phyloP scores from a whole-genome alignment of 805 yeast species.

The Schwanniomyces occidentalis region DNA sequence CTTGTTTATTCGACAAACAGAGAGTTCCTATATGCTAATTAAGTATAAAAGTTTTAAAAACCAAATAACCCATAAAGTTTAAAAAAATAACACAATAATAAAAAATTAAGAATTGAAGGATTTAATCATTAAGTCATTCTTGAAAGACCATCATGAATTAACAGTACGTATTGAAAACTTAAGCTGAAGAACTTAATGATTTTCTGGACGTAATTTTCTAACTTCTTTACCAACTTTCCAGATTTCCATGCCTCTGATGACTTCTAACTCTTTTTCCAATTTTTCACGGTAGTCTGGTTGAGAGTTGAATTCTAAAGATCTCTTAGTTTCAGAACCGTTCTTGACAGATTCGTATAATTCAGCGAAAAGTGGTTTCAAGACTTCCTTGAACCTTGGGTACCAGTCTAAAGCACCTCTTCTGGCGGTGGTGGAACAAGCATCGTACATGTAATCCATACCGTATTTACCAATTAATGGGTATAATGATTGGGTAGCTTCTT shows the following conservation, averaged over 20 bases:
- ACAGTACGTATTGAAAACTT: slow-evolving; percentile 1
- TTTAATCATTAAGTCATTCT: slow-evolving; percentile 37
- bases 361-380: slow-evolving; percentile 97
- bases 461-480: slow-evolving; percentile 98
- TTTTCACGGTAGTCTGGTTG: slow-evolving; percentile 96
- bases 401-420: slow-evolving; percentile 99
- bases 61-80: too few species aligned
- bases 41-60: too few species aligned
- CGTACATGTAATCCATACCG: slow-evolving; percentile 99
- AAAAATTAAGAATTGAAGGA: slow-evolving; percentile 21
- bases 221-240: slow-evolving; percentile 99
- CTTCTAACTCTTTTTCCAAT: slow-evolving; percentile 89
- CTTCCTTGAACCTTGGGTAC: slow-evolving; percentile 99
- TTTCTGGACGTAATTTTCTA: slow-evolving; percentile 99
- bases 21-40: slow-evolving; percentile 31
- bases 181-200: slow-evolving; percentile 57
- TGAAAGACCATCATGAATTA: slow-evolving; percentile 29
- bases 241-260: slow-evolving; percentile 97
- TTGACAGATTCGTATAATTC: slow-evolving; percentile 93
- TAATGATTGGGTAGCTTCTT: slow-evolving; percentile 99
- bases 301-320: slow-evolving; percentile 98
- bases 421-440: slow-evolving; percentile 99
- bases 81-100: slow-evolving; percentile 19
- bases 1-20: slow-evolving; percentile 50
- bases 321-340: slow-evolving; percentile 96